Conservation (phyloP, 805 yeast species). For the Suhomyces prunicola region DNA sequence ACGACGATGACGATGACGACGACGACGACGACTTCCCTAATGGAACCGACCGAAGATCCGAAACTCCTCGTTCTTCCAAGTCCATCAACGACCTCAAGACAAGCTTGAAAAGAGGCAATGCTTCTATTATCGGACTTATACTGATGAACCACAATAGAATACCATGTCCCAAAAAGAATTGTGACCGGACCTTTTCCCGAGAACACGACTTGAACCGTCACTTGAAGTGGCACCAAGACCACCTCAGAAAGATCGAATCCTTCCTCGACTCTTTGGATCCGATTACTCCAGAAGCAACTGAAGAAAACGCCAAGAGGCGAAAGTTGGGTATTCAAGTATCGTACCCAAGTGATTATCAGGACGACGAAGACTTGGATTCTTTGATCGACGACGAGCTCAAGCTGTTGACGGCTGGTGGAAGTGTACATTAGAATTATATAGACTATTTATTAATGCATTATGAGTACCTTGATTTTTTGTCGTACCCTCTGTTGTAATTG, state of each 20-base stretch:
- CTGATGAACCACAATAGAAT: constrained; percentile 34
- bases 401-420: constrained; percentile 16
- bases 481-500: constrained; percentile 13
- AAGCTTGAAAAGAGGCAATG: neutral
- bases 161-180: constrained; percentile 47
- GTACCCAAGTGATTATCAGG: constrained; percentile 5
- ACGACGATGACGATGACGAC: constrained; percentile 7
- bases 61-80: constrained; percentile 4
- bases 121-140: constrained; percentile 35
- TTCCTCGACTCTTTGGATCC: constrained; percentile 25
- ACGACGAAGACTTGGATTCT: constrained; percentile 19
- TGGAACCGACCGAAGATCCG: neutral
- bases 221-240: constrained; percentile 49
- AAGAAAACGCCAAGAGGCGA: neutral
- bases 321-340: neutral
- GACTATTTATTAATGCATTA: neutral
- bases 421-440: constrained; percentile 1
- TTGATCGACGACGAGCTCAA: constrained; percentile 23
- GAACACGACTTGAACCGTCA: constrained; percentile 49
- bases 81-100: constrained; percentile 7
- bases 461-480: constrained; percentile 29
- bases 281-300: neutral
- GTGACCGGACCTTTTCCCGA: constrained; percentile 53
- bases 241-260: constrained; percentile 26
- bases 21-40: neutral